Evolutionary conservation across 148 eudicot species (phyloP), one percentile per base, ranked within the genome.

Genomic region (Rhododendron molle): DNA sequence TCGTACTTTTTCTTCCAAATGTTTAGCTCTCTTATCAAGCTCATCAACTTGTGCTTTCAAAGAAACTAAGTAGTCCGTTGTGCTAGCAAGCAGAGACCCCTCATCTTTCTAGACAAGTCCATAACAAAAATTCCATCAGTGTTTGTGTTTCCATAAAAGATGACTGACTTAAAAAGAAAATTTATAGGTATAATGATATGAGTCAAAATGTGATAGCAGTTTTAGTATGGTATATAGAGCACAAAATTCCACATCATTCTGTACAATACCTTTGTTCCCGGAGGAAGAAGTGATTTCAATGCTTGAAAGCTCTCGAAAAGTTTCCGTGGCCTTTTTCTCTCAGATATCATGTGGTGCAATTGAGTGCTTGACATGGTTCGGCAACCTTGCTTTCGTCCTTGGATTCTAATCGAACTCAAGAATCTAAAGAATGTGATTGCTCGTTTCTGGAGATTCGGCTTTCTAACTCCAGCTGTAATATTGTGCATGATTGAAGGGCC

Each of bases 281-380:
- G 91, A 87, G 99, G 99, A 83, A 96, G 96, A 58, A 96, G 86
- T 60, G 96, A 89, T 87, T 96, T 91, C 83, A 96, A 87, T 2
- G 90, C 90, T 69, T 91, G 96, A 50, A 96, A 94, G 89, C 95
- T 96, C 28, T 95, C 98, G 74, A 93, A 95, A 44, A 95, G 92
- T 76, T 95, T 95, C 84, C 92, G 94, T 49, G 98, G 86, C 46
- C 99, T 86, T 85, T 87, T 91, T 82, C 99, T 88, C 84, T 95
- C 99, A 1, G 94, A 90, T 40, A 97, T 94, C 94, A 94, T 93
- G 67, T 97, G 99, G 74, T 95, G 97, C 87, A 94, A 40, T 76
- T 93, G 98, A 36, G 89, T 87, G 62, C 86, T 88, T 0, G 90
- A 60, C n/a, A 60, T 80, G 60, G 95, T 92, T 18, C 92, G 88